A percentile compares a stretch with the other conserved stretches of the same genome.
Conservation (phyloP, 2,329 filamentous ascomycete genomes). For the Lasiodiplodia sp. region DNA sequence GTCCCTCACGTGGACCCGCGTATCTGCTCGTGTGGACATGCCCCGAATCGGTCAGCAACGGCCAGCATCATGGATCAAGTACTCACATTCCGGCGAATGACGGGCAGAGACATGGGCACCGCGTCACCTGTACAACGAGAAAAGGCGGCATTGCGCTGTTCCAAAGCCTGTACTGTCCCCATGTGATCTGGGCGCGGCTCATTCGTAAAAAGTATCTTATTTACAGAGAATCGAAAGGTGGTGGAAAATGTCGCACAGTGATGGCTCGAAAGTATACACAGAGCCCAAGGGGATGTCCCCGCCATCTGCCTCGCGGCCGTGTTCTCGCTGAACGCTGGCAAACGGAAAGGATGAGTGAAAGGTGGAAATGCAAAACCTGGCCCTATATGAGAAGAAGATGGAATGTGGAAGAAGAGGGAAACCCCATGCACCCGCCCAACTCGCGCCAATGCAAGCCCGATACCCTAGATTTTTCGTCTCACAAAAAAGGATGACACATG, state of each 20-base stretch:
- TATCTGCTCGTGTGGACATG: background rate
- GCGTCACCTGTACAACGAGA: background rate
- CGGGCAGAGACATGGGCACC: background rate
- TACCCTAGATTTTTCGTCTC: conserved; percentile 3
- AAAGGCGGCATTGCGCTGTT: background rate
- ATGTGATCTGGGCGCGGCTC: conserved; percentile 7
- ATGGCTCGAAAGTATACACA: conserved; percentile 18
- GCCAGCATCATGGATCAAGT: background rate
- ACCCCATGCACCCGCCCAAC: conserved; percentile 1
- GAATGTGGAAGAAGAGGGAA: background rate
- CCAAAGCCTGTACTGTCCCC: conserved; percentile 17
- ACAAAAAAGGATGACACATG: background rate
- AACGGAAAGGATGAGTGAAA: conserved; percentile 2
- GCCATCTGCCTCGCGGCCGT: conserved; percentile 14
- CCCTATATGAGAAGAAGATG: conserved; percentile 14
- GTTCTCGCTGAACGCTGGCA: conserved; percentile 24
- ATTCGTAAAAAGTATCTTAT: conserved; percentile 13
- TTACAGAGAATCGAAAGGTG: conserved; percentile 6
- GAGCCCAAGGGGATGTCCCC: conserved; percentile 5
- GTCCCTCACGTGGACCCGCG: background rate
- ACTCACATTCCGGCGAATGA: background rate
- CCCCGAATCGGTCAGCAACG: background rate
- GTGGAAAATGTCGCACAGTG: background rate
- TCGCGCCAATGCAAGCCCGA: conserved; percentile 14
- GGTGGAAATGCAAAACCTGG: conserved; percentile 13